Base-by-base conservation (phyloP, 2,329 filamentous ascomycete genomes). In the Aspergillus ochraceus region DNA sequence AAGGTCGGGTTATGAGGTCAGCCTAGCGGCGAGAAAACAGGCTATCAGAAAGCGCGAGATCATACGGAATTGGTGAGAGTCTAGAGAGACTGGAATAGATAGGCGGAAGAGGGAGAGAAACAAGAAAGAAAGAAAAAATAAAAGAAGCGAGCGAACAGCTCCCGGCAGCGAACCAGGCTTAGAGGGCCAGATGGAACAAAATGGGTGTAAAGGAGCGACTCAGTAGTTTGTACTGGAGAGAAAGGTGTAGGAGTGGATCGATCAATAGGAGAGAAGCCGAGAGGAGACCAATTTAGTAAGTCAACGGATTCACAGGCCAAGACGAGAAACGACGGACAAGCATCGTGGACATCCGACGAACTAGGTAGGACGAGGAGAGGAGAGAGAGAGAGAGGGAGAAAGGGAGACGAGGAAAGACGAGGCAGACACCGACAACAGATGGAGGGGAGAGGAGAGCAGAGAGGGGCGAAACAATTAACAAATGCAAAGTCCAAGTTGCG, bases 141-240 rank as follows among this genome's bases (percentile, higher is more conserved):
- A 26, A 42, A 52, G 32, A 60, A 62, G 51, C 49, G 58, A 60
- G 51, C 51, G 59, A 59, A 59, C 49, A 60, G 54, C 42, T 61
- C 60, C 42, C 59, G 54, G 57, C 49, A 63, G 56, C 53, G 56
- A 60, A 52, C 55, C 56, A 61, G 56, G 47, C 46, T 49, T 54
- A 49, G 39, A 61, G 52, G 52, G 47, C 30, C 19, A 12, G 42
- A 50, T 39, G 20, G 49, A 26, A 42, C 30, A 60, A 42, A 60
- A 59, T 58, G 51, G 54, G 60, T 57, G 57, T 64, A 67, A 65
- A 59, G 61, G 58, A 60, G 64, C 54, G 60, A 60, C 55, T 36
- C 32, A 55, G 56, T 50, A 39, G 47, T 51, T 54, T 55, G 56
- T 56, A 55, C 36, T n/a, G 36, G 29, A 29, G 49, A 29, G 24